phyloP scores from a whole-genome alignment of 2,329 filamentous ascomycete genomes.

The Cylindrodendrum hubeiense region DNA sequence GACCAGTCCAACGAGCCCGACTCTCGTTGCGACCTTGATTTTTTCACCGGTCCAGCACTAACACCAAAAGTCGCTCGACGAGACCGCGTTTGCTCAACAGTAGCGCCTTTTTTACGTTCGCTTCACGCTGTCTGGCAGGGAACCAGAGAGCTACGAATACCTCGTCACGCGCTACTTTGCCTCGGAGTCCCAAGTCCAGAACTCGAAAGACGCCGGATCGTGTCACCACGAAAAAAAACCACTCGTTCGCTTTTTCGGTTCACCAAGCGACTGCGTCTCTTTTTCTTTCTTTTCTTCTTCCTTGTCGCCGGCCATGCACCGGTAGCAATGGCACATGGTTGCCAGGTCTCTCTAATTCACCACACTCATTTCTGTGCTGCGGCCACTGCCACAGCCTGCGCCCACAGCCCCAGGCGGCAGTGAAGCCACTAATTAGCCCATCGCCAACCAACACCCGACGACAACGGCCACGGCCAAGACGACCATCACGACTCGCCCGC shows the following conservation, averaged over 20 bases:
- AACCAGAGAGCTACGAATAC: constrained; percentile 5
- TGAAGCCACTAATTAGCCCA: constrained; percentile 33
- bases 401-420: constrained; percentile 33
- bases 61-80: constrained; percentile 1
- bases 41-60: constrained; percentile 9
- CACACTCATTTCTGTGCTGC: constrained; percentile 14
- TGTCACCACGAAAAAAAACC: constrained; percentile 15
- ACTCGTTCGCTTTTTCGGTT: constrained; percentile 6
- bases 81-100: constrained; percentile 17
- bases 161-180: constrained; percentile 16
- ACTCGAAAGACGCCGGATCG: constrained; percentile 17
- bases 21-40: constrained; percentile 19
- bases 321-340: constrained; percentile 44
- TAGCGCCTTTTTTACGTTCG: constrained; percentile 9
- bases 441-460: constrained; percentile 29
- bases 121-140: constrained; percentile 13
- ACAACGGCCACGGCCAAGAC: constrained; percentile 30
- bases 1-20: constrained; percentile 2
- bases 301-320: constrained; percentile 33
- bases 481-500: constrained; percentile 33
- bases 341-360: constrained; percentile 24
- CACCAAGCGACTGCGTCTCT: constrained; percentile 24
- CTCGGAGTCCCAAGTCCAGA: constrained; percentile 15
- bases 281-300: constrained; percentile 23
- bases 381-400: constrained; percentile 34